Percentiles rank a stretch among this genome's conserved stretches.
These are phyloP conservation scores for Lactuca saligna DNA, from an alignment of 129 eudicot genomes.

Conservation along the genomic window DNA sequence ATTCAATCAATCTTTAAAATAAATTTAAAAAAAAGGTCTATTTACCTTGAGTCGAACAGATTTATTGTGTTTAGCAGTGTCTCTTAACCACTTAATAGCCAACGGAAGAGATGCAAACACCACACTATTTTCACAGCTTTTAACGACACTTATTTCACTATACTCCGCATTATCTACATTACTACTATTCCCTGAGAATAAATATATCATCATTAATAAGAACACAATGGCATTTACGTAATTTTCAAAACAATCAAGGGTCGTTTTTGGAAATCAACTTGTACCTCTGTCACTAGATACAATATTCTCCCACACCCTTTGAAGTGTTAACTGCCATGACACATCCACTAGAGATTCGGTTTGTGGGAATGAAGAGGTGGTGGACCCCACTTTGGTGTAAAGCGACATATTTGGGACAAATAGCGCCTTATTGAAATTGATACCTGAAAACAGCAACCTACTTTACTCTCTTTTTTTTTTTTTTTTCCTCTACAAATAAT, in stretches of 20 bases:
- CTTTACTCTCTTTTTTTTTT: no score
- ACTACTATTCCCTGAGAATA: conserved; percentile 47
- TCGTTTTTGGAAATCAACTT: no score
- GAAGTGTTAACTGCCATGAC: conserved; percentile 88
- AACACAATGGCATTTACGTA: not conserved
- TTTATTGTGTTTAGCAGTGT: conserved; percentile 55
- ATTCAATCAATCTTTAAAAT: not conserved
- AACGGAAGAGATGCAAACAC: conserved; percentile 88
- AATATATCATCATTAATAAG: conserved; percentile 3
- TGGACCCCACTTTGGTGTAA: conserved; percentile 71
- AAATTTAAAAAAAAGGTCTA: not conserved
- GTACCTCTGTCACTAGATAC: conserved; percentile 58
- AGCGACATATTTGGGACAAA: conserved; percentile 91
- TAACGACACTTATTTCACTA: conserved; percentile 40
- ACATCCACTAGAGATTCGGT: conserved; percentile 62
- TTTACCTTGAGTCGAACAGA: conserved; percentile 81
- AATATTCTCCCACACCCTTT: conserved; percentile 80
- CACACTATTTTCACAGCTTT: conserved; percentile 60
- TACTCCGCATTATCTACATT: conserved; percentile 43
- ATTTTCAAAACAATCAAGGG: not conserved
- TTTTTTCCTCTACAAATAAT: not conserved
- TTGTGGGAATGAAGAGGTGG: conserved; percentile 38
- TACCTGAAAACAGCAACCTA: conserved; percentile 45
- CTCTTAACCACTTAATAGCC: conserved; percentile 97
- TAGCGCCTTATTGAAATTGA: conserved; percentile 74